These are phyloP conservation scores for Schizochytrium sp. DNA, from an alignment of 108 stramenopile species.

Conservation along the genomic window DNA sequence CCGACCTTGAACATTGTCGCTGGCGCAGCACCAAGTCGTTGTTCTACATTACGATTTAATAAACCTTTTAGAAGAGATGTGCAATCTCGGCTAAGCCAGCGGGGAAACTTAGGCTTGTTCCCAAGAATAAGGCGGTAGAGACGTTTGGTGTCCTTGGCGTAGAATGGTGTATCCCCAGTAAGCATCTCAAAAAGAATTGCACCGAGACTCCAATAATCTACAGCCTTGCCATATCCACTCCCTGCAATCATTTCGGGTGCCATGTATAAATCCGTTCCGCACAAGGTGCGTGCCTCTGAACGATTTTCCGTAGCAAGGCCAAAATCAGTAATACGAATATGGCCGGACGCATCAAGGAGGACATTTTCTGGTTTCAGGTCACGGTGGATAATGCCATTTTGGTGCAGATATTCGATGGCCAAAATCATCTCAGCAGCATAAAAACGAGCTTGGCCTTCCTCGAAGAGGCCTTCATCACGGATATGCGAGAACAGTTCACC, in stretches of 20 bases:
- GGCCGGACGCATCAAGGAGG: constrained; percentile 74
- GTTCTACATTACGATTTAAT: constrained; percentile 87
- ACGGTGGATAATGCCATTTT: constrained; percentile 89
- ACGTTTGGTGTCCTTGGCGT: constrained; percentile 85
- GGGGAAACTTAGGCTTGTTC: constrained; percentile 90
- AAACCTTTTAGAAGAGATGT: constrained; percentile 89
- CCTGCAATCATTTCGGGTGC: constrained; percentile 88
- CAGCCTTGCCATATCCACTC: constrained; percentile 87
- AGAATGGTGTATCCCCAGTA: constrained; percentile 91
- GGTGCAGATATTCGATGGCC: constrained; percentile 82
- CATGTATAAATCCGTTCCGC: constrained; percentile 80
- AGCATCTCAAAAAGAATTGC: constrained; percentile 96
- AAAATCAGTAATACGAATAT: constrained; percentile 80
- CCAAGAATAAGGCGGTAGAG: constrained; percentile 94
- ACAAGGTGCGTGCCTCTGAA: constrained; percentile 69
- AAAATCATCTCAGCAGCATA: constrained; percentile 79
- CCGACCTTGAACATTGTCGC: constrained; percentile 97
- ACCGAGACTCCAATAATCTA: constrained; percentile 97
- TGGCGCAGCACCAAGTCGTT: constrained; percentile 87
- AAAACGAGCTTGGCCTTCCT: constrained; percentile 75
- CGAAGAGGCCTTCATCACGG: constrained; percentile 71
- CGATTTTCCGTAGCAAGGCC: constrained; percentile 71
- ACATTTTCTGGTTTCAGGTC: constrained; percentile 87
- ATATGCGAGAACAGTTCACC: constrained; percentile 80
- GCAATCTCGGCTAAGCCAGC: constrained; percentile 82